A percentile compares a stretch with the other conserved stretches of the same genome.
Conservation (phyloP, 2,329 filamentous ascomycete genomes). For the Penicillium sp. region DNA sequence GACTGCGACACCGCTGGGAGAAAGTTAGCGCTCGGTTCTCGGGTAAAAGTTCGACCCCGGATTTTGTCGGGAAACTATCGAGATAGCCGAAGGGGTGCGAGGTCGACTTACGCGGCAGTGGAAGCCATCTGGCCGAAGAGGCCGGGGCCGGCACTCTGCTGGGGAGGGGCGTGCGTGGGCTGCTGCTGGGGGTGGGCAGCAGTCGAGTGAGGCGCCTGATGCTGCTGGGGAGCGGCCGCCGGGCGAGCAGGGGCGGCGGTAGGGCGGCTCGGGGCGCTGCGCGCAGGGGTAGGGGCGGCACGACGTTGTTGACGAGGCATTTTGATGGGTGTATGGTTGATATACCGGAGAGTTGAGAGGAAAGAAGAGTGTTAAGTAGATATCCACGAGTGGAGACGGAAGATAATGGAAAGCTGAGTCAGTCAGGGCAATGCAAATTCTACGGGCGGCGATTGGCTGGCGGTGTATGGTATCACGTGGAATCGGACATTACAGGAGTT, state of each 20-base stretch:
- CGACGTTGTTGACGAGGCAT: conserved; percentile 79
- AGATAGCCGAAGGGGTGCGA: neutral
- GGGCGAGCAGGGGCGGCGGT: conserved; percentile 59
- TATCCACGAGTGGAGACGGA: conserved; percentile 25
- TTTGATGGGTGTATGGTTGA: conserved; percentile 31
- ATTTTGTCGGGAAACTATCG: conserved; percentile 9
- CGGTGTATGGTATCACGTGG: neutral
- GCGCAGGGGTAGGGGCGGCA: conserved; percentile 51
- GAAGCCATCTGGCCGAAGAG: conserved; percentile 96
- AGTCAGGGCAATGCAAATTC: conserved; percentile 16
- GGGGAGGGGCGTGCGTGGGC: conserved; percentile 43
- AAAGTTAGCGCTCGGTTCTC: conserved; percentile 13
- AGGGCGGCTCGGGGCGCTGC: conserved; percentile 65
- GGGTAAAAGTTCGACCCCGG: conserved; percentile 3
- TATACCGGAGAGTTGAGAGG: conserved; percentile 11
- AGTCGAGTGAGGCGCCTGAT: conserved; percentile 70
- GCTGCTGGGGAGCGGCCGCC: conserved; percentile 55
- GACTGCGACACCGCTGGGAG: conserved; percentile 83
- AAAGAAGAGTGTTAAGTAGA: conserved; percentile 18
- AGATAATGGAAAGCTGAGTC: conserved; percentile 29
- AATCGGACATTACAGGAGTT: neutral
- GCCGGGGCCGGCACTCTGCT: conserved; percentile 67
- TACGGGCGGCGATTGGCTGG: neutral
- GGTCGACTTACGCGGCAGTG: conserved; percentile 81
- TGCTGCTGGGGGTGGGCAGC: conserved; percentile 52